Conservation (phyloP, 805 yeast genomes). For the Teunomyces stri region DNA sequence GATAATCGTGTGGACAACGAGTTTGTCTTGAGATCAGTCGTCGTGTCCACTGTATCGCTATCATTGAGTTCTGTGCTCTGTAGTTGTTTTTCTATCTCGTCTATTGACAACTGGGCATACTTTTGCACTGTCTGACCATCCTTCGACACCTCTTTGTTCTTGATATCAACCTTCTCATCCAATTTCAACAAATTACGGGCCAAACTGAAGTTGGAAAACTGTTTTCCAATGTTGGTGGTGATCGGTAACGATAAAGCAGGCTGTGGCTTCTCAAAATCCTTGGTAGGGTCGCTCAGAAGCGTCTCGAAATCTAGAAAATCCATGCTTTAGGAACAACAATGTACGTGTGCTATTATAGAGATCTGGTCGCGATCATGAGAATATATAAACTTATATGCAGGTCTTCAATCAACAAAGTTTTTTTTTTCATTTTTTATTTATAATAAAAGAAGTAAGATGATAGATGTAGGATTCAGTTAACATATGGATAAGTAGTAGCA, state of each 20-base stretch:
- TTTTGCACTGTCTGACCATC: constrained; percentile 36
- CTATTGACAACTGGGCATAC: constrained; percentile 49
- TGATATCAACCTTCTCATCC: constrained; percentile 13
- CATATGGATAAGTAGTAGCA: too few species aligned
- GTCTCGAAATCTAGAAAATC: constrained; percentile 43
- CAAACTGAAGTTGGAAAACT: constrained; percentile 31
- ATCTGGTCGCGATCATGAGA: too few species aligned
- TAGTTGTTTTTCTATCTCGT: constrained; percentile 25
- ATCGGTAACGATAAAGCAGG: constrained; percentile 44
- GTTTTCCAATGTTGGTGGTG: constrained; percentile 34
- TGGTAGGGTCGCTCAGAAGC: constrained; percentile 22
- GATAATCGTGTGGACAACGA: constrained; percentile 45
- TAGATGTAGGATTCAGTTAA: too few species aligned
- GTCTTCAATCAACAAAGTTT: not conserved
- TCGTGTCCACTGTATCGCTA: not conserved
- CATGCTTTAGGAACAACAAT: constrained; percentile 19
- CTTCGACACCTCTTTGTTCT: constrained; percentile 7
- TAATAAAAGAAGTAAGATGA: too few species aligned
- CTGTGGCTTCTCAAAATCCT: constrained; percentile 37
- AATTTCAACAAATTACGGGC: constrained; percentile 28
- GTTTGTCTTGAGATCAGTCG: not conserved
- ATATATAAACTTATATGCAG: not conserved
- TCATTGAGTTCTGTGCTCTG: not conserved
- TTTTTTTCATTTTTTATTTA: not conserved
- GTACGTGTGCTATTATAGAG: too few species aligned